A percentile compares a stretch with the other conserved stretches of the same genome.
phyloP scores from a whole-genome alignment of 768 basidiomycete species.

The Boletus fagicola region DNA sequence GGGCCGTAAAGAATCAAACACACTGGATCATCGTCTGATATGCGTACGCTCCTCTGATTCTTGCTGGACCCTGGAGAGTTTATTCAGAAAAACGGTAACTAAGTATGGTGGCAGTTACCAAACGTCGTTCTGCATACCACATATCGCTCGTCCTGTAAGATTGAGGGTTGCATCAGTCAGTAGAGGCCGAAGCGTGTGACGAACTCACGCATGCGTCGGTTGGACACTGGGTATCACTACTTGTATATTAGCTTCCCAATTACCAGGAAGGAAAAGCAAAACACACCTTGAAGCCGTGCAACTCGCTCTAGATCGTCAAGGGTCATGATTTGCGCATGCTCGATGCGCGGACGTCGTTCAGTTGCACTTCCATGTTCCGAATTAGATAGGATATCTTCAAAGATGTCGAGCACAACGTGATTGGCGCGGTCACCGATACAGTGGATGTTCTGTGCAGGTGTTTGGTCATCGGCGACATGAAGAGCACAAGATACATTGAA shows the following conservation, averaged over 20 bases:
- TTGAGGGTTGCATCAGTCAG: background rate
- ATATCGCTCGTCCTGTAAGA: slow-evolving; percentile 77
- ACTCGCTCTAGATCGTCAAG: slow-evolving; percentile 65
- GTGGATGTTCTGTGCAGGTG: slow-evolving; percentile 69
- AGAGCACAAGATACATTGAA: background rate
- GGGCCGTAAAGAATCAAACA: slow-evolving; percentile 15
- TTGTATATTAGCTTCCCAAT: background rate
- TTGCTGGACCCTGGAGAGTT: slow-evolving; percentile 61
- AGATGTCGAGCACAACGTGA: slow-evolving; percentile 76
- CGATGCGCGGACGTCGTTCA: slow-evolving; percentile 73
- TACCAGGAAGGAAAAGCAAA: background rate
- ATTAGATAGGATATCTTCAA: slow-evolving; percentile 55
- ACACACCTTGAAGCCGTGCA: slow-evolving; percentile 69
- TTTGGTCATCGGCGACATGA: background rate
- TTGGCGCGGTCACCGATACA: slow-evolving; percentile 91
- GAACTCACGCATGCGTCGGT: slow-evolving; percentile 81
- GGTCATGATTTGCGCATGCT: slow-evolving; percentile 90
- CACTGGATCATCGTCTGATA: slow-evolving; percentile 77
- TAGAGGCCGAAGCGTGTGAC: background rate
- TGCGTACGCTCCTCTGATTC: slow-evolving; percentile 88
- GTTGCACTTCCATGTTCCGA: slow-evolving; percentile 24
- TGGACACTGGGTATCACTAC: slow-evolving; percentile 89
- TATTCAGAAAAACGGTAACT: background rate
- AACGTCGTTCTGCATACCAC: slow-evolving; percentile 83
- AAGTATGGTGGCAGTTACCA: slow-evolving; percentile 43